These are phyloP conservation scores for Dendrobium huoshanense DNA, from an alignment of 106 monocot species.

Conservation along the genomic window DNA sequence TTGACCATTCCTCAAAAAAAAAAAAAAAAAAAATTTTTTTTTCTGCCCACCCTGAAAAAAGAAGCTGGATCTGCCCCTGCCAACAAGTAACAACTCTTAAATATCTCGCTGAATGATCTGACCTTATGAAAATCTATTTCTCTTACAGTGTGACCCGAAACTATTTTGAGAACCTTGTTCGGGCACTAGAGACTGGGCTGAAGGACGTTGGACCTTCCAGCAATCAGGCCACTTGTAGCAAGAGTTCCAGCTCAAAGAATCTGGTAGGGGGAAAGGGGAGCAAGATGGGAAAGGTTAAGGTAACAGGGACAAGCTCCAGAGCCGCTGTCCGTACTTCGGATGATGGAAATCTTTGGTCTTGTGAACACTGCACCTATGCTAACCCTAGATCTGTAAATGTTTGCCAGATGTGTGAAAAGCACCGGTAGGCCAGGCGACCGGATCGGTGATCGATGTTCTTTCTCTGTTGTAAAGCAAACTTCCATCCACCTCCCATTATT, in stretches of 20 bases:
- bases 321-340: conserved; percentile 25
- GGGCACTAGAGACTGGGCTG: conserved; percentile 78
- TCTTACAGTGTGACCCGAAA: conserved; percentile 83
- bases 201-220: conserved; percentile 66
- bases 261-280: conserved; percentile 30
- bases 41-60: too few relatives aligned
- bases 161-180: conserved; percentile 96
- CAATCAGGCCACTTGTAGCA: conserved; percentile 56
- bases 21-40: too few relatives aligned
- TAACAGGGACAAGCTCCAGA: conserved; percentile 23
- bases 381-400: conserved; percentile 30
- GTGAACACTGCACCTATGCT: conserved; percentile 62
- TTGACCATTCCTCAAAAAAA: too few relatives aligned
- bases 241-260: conserved; percentile 36
- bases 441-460: not conserved
- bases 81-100: not conserved
- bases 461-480: conserved; percentile 1
- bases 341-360: conserved; percentile 48
- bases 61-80: too few relatives aligned
- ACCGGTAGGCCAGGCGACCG: conserved; percentile 8
- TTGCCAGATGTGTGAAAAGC: conserved; percentile 54
- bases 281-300: conserved; percentile 46
- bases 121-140: not conserved
- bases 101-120: not conserved
- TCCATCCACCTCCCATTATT: not conserved